These are phyloP conservation scores for Phaffomyces opuntiae DNA, from an alignment of 805 yeast genomes.

Conservation along the genomic window DNA sequence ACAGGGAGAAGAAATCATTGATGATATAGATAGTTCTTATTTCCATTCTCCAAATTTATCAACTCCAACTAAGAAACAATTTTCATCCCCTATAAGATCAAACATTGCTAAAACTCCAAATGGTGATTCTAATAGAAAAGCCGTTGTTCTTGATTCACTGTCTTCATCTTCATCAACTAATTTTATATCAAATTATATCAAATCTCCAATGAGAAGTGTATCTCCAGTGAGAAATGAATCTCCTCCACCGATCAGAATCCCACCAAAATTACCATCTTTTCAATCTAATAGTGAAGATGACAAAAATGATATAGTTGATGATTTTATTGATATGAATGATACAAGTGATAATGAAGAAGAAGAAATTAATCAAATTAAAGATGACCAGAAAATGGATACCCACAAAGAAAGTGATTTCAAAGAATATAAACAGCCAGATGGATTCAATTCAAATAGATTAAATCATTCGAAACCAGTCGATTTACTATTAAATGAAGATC, in stretches of 20 bases:
- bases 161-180: slow-evolving; percentile 20
- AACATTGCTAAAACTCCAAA: slow-evolving; percentile 12
- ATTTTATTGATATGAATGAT: slow-evolving; percentile 17
- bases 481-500: not conserved
- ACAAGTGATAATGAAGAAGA: slow-evolving; percentile 6
- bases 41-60: not conserved
- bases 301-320: slow-evolving; percentile 12
- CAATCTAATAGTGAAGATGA: slow-evolving; percentile 10
- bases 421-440: slow-evolving; percentile 4
- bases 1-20: not conserved
- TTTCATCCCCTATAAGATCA: slow-evolving; percentile 16
- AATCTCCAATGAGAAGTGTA: slow-evolving; percentile 1
- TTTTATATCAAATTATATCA: slow-evolving; percentile 18
- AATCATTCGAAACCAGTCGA: not conserved
- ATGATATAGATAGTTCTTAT: slow-evolving; percentile 2
- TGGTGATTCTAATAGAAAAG: slow-evolving; percentile 19
- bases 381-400: no score
- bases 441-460: not conserved
- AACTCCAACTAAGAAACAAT: slow-evolving; percentile 4
- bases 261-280: slow-evolving; percentile 9
- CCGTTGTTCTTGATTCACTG: slow-evolving; percentile 17
- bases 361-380: not conserved
- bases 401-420: not conserved
- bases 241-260: slow-evolving; percentile 16
- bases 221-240: slow-evolving; percentile 8